Evolutionary conservation across 352 stramenopile species (phyloP), one percentile per base, ranked within the genome.

Genomic region (Salisapilia sapeloensis): DNA sequence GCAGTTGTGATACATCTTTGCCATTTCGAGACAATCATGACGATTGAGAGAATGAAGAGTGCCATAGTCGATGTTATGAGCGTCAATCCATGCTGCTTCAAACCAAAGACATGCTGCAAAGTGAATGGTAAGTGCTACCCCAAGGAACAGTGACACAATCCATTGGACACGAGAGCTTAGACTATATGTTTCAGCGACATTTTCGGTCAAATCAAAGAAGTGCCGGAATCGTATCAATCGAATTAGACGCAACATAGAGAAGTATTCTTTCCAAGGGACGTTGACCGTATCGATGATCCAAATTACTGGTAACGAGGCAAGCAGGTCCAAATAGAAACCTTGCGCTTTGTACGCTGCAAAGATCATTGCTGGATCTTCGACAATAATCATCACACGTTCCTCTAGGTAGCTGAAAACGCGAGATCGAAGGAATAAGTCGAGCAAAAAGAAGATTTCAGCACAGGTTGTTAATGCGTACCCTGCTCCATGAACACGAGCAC

Each of bases 61-160:
- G n/a, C n/a, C n/a, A n/a, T n/a, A n/a, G n/a, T n/a, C n/a, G n/a
- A n/a, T n/a, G n/a, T n/a, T n/a, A n/a, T n/a, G n/a, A n/a, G n/a
- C n/a, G 17, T 35, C 32, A 25, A 60, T 37, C 54, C 56, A 62
- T 14, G 56, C 56, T 60, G 78, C 75, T 38, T 72, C 57, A 28
- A 84, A 84, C 69, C 69, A 84, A 0, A 70, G 22, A 21, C 69
- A 84, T 0, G 55, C 65, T 7, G 66, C 48, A n/a, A 80, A 42
- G 29, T 84, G 69, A 6, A 84, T 49, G 25, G 53, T 58, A 10
- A 76, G 38, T 0, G 60, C 50, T 4, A 79, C 60, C 5, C 58
- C 53, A 8, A 84, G 33, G 2, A 81, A 4, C 22, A 84, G 39
- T 1, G 46, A 50, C 14, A 61, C 23, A 0, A 80, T 56, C 9